phyloP scores from a whole-genome alignment of 202 grass and related monocot genomes.

The Brachypodium distachyon region DNA sequence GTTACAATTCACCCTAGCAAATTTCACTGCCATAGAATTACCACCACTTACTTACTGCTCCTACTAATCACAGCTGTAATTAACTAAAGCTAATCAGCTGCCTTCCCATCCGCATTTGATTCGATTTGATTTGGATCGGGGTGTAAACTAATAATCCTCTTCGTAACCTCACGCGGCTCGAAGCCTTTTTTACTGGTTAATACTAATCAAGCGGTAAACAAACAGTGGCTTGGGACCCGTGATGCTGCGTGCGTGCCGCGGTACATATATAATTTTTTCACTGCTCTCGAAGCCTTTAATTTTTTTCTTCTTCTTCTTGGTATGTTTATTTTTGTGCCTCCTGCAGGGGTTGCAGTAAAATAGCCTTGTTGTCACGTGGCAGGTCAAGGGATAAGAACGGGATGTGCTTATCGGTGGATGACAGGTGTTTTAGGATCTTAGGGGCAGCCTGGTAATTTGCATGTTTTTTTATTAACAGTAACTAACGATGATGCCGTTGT shows the following conservation, averaged over 20 bases:
- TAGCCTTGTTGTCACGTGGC: background rate
- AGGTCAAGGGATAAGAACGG: background rate
- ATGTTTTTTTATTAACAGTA: too few relatives aligned
- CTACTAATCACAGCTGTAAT: background rate
- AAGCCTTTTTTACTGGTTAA: too few relatives aligned
- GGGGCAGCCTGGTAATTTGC: background rate
- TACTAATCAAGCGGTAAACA: constrained; percentile 17
- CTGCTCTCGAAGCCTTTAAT: background rate
- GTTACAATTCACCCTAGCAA: background rate
- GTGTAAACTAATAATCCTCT: constrained; percentile 16
- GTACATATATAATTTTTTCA: constrained; percentile 12
- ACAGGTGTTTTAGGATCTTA: background rate
- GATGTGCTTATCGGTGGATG: background rate
- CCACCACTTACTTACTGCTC: background rate
- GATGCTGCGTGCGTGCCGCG: constrained; percentile 5
- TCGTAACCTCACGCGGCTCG: constrained; percentile 28
- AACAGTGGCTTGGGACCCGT: background rate
- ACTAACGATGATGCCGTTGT: too few relatives aligned
- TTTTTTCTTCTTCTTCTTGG: too few relatives aligned
- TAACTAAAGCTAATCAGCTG: background rate
- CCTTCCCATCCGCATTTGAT: background rate
- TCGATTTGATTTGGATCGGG: constrained; percentile 40
- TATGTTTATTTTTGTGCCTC: background rate
- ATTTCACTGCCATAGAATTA: too few relatives aligned
- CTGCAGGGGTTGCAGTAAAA: background rate